Percentiles rank a stretch among this genome's conserved stretches.
Evolutionary conservation across 2,329 filamentous ascomycete species (phyloP).

Genomic region (Neoascochyta sp.): DNA sequence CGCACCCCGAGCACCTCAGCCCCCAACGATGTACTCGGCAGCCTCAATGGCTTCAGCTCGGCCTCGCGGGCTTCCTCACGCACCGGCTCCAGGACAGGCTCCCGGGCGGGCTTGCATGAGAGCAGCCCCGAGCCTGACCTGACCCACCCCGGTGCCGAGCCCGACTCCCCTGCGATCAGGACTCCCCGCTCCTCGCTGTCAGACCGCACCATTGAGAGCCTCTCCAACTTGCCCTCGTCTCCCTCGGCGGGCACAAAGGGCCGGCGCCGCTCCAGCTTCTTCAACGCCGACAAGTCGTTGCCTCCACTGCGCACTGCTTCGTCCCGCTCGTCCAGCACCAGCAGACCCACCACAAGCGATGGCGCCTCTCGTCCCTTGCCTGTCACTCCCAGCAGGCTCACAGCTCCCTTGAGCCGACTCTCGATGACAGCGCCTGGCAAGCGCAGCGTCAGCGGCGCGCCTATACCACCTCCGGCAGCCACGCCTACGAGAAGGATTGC

Average conservation of each 20-base stretch:
- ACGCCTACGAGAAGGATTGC: constrained; percentile 21
- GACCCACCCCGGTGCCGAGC: constrained; percentile 13
- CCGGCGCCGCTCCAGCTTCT: constrained; percentile 68
- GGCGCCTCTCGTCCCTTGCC: constrained; percentile 29
- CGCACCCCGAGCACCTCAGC: constrained; percentile 8
- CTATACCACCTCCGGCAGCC: no score
- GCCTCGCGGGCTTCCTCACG: constrained; percentile 43
- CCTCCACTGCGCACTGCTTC: constrained; percentile 61
- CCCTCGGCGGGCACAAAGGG: constrained; percentile 56
- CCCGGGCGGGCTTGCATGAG: constrained; percentile 29
- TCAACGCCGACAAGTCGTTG: constrained; percentile 59
- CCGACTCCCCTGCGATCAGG: constrained; percentile 22
- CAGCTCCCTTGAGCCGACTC: constrained; percentile 13
- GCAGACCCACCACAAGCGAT: constrained; percentile 50
- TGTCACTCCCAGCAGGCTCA: constrained; percentile 29
- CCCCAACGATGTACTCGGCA: constrained; percentile 42
- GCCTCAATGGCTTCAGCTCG: constrained; percentile 43
- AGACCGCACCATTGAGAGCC: constrained; percentile 81
- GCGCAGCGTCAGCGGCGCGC: constrained; percentile 35
- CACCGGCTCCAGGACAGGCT: constrained; percentile 34
- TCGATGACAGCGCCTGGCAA: constrained; percentile 38
- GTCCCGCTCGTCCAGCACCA: constrained; percentile 54
- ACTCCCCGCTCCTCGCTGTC: constrained; percentile 60
- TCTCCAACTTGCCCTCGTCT: constrained; percentile 73
- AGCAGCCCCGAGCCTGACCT: constrained; percentile 16